These are phyloP conservation scores for Apiotrichum domesticum DNA, from an alignment of 1,284 basidiomycete species.

Conservation along the genomic window DNA sequence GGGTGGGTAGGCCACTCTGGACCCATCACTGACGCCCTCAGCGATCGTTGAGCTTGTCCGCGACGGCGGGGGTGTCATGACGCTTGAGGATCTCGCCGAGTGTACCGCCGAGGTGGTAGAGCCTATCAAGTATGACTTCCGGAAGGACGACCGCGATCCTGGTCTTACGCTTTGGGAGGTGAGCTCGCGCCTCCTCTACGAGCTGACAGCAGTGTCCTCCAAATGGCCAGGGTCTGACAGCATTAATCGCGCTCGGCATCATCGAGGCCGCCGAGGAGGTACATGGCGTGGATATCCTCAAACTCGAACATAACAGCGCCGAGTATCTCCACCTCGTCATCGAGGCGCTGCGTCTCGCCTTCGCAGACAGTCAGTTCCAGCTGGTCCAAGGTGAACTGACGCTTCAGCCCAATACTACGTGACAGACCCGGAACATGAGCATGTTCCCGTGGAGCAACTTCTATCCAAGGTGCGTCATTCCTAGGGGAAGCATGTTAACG, in stretches of 20 bases:
- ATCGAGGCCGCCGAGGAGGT: constrained; percentile 75
- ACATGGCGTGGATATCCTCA: constrained; percentile 62
- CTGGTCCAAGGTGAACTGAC: not conserved
- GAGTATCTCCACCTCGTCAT: constrained; percentile 84
- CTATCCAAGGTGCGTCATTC: constrained; percentile 61
- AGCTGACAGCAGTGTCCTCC: constrained; percentile 65
- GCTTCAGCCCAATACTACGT: constrained; percentile 66
- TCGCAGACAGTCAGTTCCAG: constrained; percentile 24
- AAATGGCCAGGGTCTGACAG: constrained; percentile 92
- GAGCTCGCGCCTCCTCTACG: constrained; percentile 63
- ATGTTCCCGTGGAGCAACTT: constrained; percentile 69
- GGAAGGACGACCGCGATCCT: constrained; percentile 47
- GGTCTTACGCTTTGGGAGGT: constrained; percentile 57
- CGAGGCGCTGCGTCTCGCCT: constrained; percentile 52
- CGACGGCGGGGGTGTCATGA: constrained; percentile 79
- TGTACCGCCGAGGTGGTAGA: constrained; percentile 73
- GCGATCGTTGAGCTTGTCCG: constrained; percentile 71
- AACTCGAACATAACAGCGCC: constrained; percentile 79
- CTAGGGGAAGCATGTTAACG: not conserved
- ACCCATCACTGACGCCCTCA: constrained; percentile 44
- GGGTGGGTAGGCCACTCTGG: constrained; percentile 1
- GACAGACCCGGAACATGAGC: constrained; percentile 69
- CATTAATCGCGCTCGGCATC: constrained; percentile 83
- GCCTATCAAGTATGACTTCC: constrained; percentile 75
- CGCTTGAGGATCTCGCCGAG: constrained; percentile 73